Evolutionary conservation across 768 basidiomycete genomes (phyloP).

Genomic region (Gelatoporia subvermispora): DNA sequence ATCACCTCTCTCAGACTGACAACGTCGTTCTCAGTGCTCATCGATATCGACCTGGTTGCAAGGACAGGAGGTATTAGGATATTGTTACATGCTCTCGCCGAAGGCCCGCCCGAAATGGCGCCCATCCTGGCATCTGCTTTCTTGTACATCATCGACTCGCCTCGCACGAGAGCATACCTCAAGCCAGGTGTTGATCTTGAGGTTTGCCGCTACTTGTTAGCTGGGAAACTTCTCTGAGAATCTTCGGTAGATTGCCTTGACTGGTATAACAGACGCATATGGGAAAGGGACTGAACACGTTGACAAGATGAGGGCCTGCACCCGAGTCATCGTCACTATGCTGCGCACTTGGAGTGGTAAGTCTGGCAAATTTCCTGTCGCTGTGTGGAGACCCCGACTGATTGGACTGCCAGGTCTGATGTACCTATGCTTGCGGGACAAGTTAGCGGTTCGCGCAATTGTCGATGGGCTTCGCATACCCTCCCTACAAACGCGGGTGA

Average conservation of each 20-base stretch:
- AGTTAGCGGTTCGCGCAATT: slow-evolving; percentile 78
- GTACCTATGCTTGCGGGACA: slow-evolving; percentile 90
- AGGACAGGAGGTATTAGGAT: slow-evolving; percentile 82
- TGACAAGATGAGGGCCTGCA: slow-evolving; percentile 74
- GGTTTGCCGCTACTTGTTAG: slow-evolving; percentile 37
- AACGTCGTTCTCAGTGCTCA: slow-evolving; percentile 54
- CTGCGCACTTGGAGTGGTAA: slow-evolving; percentile 91
- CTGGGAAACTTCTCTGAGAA: neutral
- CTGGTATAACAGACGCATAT: slow-evolving; percentile 89
- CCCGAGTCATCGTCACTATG: slow-evolving; percentile 77
- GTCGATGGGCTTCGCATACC: slow-evolving; percentile 87
- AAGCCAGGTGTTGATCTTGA: slow-evolving; percentile 85
- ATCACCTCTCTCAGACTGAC: neutral
- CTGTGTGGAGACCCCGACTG: neutral
- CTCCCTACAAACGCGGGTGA: slow-evolving; percentile 77
- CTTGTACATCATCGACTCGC: slow-evolving; percentile 79
- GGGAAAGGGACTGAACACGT: slow-evolving; percentile 75
- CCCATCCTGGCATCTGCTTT: slow-evolving; percentile 77
- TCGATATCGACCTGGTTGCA: slow-evolving; percentile 80
- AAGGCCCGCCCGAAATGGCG: slow-evolving; percentile 80
- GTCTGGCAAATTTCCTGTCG: slow-evolving; percentile 20
- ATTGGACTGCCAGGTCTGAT: slow-evolving; percentile 55
- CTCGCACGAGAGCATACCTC: slow-evolving; percentile 73
- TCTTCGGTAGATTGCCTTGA: slow-evolving; percentile 66
- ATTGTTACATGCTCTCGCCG: slow-evolving; percentile 81